Conservation (phyloP, 2,329 filamentous ascomycete genomes). For the Nigrograna mackinnonii region DNA sequence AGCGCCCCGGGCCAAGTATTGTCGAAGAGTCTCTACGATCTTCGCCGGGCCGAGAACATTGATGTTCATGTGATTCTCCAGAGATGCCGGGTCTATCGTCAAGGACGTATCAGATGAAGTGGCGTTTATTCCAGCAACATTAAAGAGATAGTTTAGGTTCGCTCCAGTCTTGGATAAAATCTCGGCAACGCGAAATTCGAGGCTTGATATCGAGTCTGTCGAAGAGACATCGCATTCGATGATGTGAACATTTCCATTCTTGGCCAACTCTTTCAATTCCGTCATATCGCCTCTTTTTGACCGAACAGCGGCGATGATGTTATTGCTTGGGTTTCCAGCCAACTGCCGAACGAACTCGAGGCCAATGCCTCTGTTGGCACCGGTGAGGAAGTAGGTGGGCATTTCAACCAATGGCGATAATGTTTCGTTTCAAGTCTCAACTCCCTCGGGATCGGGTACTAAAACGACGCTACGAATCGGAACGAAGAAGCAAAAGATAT, state of each 20-base stretch:
- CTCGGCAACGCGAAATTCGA: slow-evolving; percentile 38
- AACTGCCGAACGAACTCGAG: slow-evolving; percentile 35
- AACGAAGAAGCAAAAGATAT: neutral
- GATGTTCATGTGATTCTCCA: slow-evolving; percentile 46
- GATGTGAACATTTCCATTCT: slow-evolving; percentile 37
- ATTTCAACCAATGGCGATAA: slow-evolving; percentile 16
- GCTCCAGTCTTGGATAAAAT: slow-evolving; percentile 34
- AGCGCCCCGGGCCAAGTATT: slow-evolving; percentile 31
- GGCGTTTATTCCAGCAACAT: slow-evolving; percentile 48
- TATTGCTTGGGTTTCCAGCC: slow-evolving; percentile 32
- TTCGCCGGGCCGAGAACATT: slow-evolving; percentile 55
- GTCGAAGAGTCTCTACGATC: slow-evolving; percentile 43
- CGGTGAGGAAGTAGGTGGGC: slow-evolving; percentile 36
- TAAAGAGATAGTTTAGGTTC: slow-evolving; percentile 48
- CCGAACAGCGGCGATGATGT: slow-evolving; percentile 46
- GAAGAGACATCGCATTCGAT: slow-evolving; percentile 45
- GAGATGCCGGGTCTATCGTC: slow-evolving; percentile 38
- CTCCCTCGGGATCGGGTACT: no score
- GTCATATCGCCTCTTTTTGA: slow-evolving; percentile 30
- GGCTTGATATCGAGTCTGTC: slow-evolving; percentile 32
- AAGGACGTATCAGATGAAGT: slow-evolving; percentile 42
- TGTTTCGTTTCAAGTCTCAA: slow-evolving; percentile 4
- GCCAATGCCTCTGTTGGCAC: slow-evolving; percentile 35
- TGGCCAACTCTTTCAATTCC: slow-evolving; percentile 29
- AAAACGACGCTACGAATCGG: no score